These are phyloP conservation scores for Dendrothele bispora DNA, from an alignment of 768 basidiomycete species.

Conservation along the genomic window DNA sequence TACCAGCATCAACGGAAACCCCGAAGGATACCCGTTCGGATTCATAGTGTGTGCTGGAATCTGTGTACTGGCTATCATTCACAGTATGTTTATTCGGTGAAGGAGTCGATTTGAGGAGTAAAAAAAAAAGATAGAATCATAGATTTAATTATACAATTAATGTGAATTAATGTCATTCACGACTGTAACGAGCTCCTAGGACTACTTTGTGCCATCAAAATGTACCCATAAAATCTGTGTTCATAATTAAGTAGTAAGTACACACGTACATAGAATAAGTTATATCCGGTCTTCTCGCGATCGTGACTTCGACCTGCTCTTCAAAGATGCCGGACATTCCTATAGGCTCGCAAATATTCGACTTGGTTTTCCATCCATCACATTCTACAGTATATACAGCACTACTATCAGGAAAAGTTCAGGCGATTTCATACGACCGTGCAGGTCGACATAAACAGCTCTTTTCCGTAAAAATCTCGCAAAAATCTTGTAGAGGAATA, in stretches of 20 bases:
- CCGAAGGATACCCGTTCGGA: constrained; percentile 72
- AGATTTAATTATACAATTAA: no score
- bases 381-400: constrained; percentile 70
- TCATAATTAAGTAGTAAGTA: no score
- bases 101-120: not conserved
- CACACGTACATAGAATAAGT: no score
- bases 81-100: constrained; percentile 74
- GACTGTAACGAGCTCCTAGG: no score
- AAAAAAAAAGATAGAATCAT: not conserved
- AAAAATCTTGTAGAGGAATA: constrained; percentile 80
- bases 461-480: constrained; percentile 74
- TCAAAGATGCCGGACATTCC: constrained; percentile 56
- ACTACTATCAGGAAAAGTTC: constrained; percentile 81
- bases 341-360: constrained; percentile 81
- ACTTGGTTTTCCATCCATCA: constrained; percentile 83
- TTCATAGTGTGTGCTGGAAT: constrained; percentile 66
- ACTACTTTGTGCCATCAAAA: no score
- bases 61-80: constrained; percentile 59
- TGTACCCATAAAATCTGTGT: no score
- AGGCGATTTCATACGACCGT: constrained; percentile 78
- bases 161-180: no score
- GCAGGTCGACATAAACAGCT: constrained; percentile 54
- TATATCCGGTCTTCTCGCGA: no score
- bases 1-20: constrained; percentile 61
- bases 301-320: no score